Evolutionary conservation across 2,329 filamentous ascomycete genomes (phyloP).

Genomic region (Didymosphaeria variabile): DNA sequence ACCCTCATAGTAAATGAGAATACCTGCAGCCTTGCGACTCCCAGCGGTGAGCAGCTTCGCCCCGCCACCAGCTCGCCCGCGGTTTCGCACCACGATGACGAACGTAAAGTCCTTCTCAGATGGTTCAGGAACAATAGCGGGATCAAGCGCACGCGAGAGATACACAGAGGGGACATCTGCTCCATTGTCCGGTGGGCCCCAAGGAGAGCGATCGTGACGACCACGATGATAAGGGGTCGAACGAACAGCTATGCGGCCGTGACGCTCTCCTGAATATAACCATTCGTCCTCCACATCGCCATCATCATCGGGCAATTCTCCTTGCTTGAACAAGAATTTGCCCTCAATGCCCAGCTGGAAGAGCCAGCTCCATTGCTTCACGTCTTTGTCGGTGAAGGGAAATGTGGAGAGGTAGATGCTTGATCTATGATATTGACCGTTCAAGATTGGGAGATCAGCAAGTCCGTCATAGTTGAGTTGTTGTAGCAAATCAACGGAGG

Average conservation of each 20-base stretch:
- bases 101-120: constrained; percentile 23
- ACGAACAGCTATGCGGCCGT: not conserved
- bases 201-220: constrained; percentile 19
- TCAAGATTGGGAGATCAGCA: constrained; percentile 23
- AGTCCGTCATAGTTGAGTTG: constrained; percentile 30
- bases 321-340: constrained; percentile 20
- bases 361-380: constrained; percentile 37
- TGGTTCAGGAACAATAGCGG: constrained; percentile 26
- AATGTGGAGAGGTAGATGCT: constrained; percentile 34
- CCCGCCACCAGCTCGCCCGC: constrained; percentile 11
- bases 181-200: constrained; percentile 7
- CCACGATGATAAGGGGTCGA: constrained; percentile 8
- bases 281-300: not conserved
- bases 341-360: constrained; percentile 28
- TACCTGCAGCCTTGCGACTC: constrained; percentile 35
- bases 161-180: constrained; percentile 28
- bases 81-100: constrained; percentile 30
- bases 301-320: constrained; percentile 17
- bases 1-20: constrained; percentile 33
- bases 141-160: constrained; percentile 34
- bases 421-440: constrained; percentile 18
- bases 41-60: constrained; percentile 33
- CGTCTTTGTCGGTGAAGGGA: constrained; percentile 35
- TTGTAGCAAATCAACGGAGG: constrained; percentile 28
- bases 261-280: not conserved